Evolutionary conservation across 139 green algal genomes (phyloP), one percentile per base, ranked within the genome.

Genomic region (Auxenochlorella pyrenoidosa): DNA sequence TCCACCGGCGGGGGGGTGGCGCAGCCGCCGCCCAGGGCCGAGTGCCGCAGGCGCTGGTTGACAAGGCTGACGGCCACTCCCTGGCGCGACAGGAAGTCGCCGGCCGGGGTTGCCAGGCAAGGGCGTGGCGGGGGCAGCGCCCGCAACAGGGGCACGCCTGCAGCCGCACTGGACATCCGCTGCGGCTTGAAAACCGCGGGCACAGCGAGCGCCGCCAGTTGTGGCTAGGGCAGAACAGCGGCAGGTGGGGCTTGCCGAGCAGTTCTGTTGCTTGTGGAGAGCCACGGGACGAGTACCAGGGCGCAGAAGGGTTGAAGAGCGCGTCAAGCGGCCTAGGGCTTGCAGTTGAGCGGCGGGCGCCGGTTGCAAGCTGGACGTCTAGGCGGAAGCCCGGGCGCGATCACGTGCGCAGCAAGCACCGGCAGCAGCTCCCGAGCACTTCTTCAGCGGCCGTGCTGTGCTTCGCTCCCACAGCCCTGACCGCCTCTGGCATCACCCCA

Each of bases 1-100:
- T 75, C 40, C 12, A 85, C 43, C 12, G 80, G 30, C 41, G 80
- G 80, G 18, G 54, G 16, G 63, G 80, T 40, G 63, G 40, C 22
- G 36, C 43, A 8, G 32, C 28, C 75, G 32, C 75, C n/a, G 6
- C n/a, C 70, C 43, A 81, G 43, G 30, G 60, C 80, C 21, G 63
- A 70, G 18, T 41, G 80, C 34, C 63, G 80, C 80, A 85, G 63
- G 28, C 80, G 80, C 12, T 75, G 63, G 66, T 85, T 85, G 60
- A 85, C 63, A 13, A 85, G 63, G 1, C 38, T 65, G 22, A 85
- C 60, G 5, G 80, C 80, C 63, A 85, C 80, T 43, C 80, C 80
- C 80, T 85, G 80, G 40, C 80, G 38, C 28, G 40, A 65, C 30
- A 85, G 40, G 30, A 63, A 85, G 80, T 60, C 80, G 30, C 63